phyloP scores from a whole-genome alignment of 140 eudicot species.

The Flaveria floridana region DNA sequence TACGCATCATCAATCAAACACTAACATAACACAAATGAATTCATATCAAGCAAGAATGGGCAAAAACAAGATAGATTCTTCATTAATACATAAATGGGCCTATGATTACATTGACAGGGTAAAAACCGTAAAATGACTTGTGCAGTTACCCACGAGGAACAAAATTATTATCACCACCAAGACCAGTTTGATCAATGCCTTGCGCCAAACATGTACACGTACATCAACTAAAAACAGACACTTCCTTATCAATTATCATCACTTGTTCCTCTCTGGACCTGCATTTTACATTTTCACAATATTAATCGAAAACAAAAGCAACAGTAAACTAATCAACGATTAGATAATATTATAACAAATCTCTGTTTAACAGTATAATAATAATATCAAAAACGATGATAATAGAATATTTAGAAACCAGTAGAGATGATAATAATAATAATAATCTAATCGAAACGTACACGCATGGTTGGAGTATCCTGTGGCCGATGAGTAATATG shows the following conservation, averaged over 20 bases:
- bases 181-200: slow-evolving; percentile 42
- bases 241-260: slow-evolving; percentile 38
- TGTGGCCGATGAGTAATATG: slow-evolving; percentile 42
- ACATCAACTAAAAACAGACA: slow-evolving; percentile 49
- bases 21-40: not conserved
- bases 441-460: slow-evolving; percentile 30
- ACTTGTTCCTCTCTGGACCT: slow-evolving; percentile 47
- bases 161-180: slow-evolving; percentile 42
- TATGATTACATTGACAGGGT: slow-evolving; percentile 23
- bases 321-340: slow-evolving; percentile 16
- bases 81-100: slow-evolving; percentile 17
- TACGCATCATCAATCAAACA: slow-evolving; percentile 12
- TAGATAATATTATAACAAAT: not conserved
- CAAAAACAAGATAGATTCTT: slow-evolving; percentile 16
- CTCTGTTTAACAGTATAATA: too few species aligned
- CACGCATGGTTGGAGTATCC: slow-evolving; percentile 35
- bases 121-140: not conserved
- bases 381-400: too few species aligned
- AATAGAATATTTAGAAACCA: too few species aligned
- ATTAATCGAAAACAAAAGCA: not conserved
- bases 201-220: slow-evolving; percentile 23
- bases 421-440: not conserved
- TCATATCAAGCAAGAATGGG: slow-evolving; percentile 21
- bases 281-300: slow-evolving; percentile 23
- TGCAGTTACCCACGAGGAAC: slow-evolving; percentile 46